These are phyloP conservation scores for Aspergillus sp. DNA, from an alignment of 2,329 filamentous ascomycete genomes.

Conservation along the genomic window DNA sequence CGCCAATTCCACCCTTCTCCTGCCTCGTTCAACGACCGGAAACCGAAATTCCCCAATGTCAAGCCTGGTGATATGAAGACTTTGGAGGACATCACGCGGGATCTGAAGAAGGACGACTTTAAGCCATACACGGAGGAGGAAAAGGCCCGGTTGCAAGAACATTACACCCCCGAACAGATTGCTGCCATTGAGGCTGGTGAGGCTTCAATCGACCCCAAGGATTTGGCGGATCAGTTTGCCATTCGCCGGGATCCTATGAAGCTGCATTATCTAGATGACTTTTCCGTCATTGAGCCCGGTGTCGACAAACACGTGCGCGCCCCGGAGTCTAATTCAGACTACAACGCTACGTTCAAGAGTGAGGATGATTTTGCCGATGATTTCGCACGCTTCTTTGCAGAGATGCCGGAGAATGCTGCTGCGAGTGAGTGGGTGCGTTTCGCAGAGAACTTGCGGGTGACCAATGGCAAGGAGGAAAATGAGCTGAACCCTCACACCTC, in stretches of 20 bases:
- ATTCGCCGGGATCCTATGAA: constrained; percentile 68
- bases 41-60: constrained; percentile 36
- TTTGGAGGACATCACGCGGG: constrained; percentile 14
- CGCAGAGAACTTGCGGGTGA: constrained; percentile 45
- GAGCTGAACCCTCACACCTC: constrained; percentile 46
- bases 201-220: constrained; percentile 65
- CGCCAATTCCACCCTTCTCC: constrained; percentile 47
- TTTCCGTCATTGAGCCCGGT: constrained; percentile 69
- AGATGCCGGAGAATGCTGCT: constrained; percentile 50
- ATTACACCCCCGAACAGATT: constrained; percentile 77
- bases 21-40: constrained; percentile 30
- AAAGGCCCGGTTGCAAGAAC: constrained; percentile 55
- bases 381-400: constrained; percentile 44
- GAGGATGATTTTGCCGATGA: constrained; percentile 59
- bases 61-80: constrained; percentile 29
- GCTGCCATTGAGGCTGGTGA: constrained; percentile 79
- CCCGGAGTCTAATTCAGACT: constrained; percentile 48
- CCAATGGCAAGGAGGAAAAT: constrained; percentile 46
- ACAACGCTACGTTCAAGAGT: constrained; percentile 57
- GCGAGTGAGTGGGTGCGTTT: constrained; percentile 39
- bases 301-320: constrained; percentile 65
- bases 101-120: constrained; percentile 24
- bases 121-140: constrained; percentile 65
- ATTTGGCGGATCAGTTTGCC: constrained; percentile 69
- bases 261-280: constrained; percentile 76